Evolutionary conservation across 345 rosid genomes (phyloP), one percentile per base, ranked within the genome.

Genomic region (Raphanus raphanistrum): DNA sequence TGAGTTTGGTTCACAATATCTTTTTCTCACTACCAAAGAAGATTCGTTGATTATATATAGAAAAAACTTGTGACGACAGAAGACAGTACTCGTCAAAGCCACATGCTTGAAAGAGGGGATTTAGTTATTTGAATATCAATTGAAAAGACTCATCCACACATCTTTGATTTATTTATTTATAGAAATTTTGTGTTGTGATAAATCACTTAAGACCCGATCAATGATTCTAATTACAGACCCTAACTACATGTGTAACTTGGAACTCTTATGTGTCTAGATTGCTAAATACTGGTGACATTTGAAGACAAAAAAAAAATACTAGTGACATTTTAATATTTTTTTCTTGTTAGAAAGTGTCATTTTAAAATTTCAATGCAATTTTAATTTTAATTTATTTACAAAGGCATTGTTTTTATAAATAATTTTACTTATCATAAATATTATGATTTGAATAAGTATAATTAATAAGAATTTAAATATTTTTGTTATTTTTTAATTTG

Each of bases 61-160:
- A 65, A 65, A 32, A 27, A 71, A 45, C 3, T 54, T 31, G 31
- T 36, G 75, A 77, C 75, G 64, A 8, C 43, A 52, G 43, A 35
- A 67, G 59, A 63, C 50, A 38, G 35, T 65, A 66, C 55, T 72
- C 63, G 81, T 78, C 72, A 25, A 41, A 43, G 60, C 61, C 81
- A 71, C 76, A 65, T 64, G 80, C 70, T 62, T 16, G 10, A 4
- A 67, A 45, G 54, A 62, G 10, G 73, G 52, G 52, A 10, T 76
- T 70, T 70, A 8, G 64, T 70, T 63, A 63, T 35, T 38, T 78
- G 67, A 45, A 78, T 65, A 43, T 68, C 31, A 72, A 59, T 15
- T 63, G 81, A 78, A 21, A 72, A 52, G 36, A 66, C 12, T 78
- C 41, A 60, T 72, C 81, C 77, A 72, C 73, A 60, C 38, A 29